Conservation (phyloP, 2,329 filamentous ascomycete species). For the Penicillium vulpinum region DNA sequence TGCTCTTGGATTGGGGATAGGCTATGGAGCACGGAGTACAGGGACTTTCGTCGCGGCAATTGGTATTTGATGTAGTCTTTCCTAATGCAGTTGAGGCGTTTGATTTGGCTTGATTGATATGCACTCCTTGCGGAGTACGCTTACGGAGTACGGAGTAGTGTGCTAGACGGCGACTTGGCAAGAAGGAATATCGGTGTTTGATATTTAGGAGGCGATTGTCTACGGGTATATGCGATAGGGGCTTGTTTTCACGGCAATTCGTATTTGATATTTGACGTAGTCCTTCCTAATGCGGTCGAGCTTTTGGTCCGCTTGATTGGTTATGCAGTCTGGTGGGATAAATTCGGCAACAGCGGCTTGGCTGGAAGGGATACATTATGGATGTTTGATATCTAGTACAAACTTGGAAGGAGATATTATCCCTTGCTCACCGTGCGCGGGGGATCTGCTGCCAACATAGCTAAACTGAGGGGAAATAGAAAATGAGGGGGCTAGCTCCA, state of each 20-base stretch:
- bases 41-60: not conserved
- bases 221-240: not conserved
- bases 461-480: not conserved
- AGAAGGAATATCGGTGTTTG: not conserved
- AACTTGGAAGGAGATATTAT: slow-evolving; percentile 4
- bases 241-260: not conserved
- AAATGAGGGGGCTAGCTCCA: not conserved
- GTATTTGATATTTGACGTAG: not conserved
- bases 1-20: no score
- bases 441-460: not conserved
- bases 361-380: not conserved
- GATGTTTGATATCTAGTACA: not conserved
- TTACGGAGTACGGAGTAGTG: no score
- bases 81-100: not conserved
- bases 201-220: not conserved
- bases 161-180: no score
- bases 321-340: not conserved
- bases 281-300: not conserved
- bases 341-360: not conserved
- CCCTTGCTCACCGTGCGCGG: not conserved
- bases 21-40: no score
- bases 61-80: not conserved
- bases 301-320: not conserved
- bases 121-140: no score
- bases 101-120: not conserved